Evolutionary conservation across 2,329 filamentous ascomycete species (phyloP).

Genomic region (Aphanocladium album): DNA sequence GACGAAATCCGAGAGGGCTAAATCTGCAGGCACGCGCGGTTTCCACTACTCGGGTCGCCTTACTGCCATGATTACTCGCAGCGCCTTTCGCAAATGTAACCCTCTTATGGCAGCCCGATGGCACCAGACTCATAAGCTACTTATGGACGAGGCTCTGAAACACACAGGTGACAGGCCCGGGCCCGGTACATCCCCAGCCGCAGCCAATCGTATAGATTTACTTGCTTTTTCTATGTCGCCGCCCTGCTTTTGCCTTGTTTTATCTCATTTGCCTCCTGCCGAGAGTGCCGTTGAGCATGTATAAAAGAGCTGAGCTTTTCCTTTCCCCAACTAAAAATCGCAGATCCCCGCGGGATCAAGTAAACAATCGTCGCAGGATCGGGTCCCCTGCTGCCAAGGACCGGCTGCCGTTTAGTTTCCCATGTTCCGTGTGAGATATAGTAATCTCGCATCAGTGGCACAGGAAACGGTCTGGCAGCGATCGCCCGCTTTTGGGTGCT

Average conservation of each 20-base stretch:
- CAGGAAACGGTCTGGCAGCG: not conserved
- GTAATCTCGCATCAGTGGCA: not conserved
- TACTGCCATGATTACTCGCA: not conserved
- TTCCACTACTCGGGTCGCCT: not conserved
- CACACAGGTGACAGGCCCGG: not conserved
- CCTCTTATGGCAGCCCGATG: slow-evolving; percentile 4
- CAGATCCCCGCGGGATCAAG: too few relatives aligned
- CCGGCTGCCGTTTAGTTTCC: too few relatives aligned
- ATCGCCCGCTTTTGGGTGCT: not conserved
- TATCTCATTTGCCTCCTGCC: too few relatives aligned
- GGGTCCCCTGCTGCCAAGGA: too few relatives aligned
- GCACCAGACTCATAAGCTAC: not conserved
- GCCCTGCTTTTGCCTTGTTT: not conserved
- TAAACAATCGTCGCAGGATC: too few relatives aligned
- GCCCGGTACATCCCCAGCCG: not conserved
- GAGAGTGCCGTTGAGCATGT: too few relatives aligned
- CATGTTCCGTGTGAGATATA: not conserved
- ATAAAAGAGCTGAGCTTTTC: too few relatives aligned
- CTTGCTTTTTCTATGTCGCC: not conserved
- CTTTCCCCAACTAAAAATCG: too few relatives aligned
- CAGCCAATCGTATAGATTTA: not conserved
- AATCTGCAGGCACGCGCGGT: not conserved
- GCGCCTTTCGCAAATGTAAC: not conserved
- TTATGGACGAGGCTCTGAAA: not conserved
- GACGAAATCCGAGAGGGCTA: too few relatives aligned